Base-by-base conservation (phyloP, 73 alveolate genomes). In the Paramecium tetraurelia region DNA sequence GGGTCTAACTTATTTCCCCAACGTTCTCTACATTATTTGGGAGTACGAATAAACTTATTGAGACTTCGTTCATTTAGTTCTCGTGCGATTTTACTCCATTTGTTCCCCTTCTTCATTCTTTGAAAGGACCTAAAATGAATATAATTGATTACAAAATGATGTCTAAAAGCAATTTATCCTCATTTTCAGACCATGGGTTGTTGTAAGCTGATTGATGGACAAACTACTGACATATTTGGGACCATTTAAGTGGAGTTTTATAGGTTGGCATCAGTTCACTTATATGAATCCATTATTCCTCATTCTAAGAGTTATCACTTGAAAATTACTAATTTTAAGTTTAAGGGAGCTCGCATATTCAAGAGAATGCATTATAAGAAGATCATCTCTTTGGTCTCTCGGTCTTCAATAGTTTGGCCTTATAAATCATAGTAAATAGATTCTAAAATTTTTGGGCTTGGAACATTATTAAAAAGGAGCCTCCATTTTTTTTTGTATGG, bases 1-100 rank as follows among this genome's bases (percentile, higher is more conserved):
- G 99, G 99, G 59, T 97, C 96, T 22, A 97, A 83, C 59, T 96
- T 96, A 71, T 97, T 97, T 63, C 93, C 95, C 98, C 98, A 97
- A 40, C 99, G 85, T 92, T 97, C 99, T 59, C 99, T 48, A 53
- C 99, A 97, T 70, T 97, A 96, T 92, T 97, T 97, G 9, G 90
- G 76, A 22, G 75, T 41, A 20, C 90, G 48, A 48, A 48, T 44
- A 46, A 9, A 80, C 57, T 80, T 43, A 22, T 21, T 31, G 5
- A 38, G 38, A 35, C 90, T 43, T 41, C n/a, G 43, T 41, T 80
- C 90, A 22, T 80, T 24, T 20, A 80, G 75, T 48, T 80, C 90
- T 48, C 57, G 27, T 40, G 76, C 72, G 18, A 80, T 80, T 80
- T 48, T 41, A 80, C 90, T 80, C 90, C 90, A 80, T 43, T 80